These are phyloP conservation scores for Warburgia ugandensis DNA, from an alignment of 164 flowering plant species.

Conservation along the genomic window DNA sequence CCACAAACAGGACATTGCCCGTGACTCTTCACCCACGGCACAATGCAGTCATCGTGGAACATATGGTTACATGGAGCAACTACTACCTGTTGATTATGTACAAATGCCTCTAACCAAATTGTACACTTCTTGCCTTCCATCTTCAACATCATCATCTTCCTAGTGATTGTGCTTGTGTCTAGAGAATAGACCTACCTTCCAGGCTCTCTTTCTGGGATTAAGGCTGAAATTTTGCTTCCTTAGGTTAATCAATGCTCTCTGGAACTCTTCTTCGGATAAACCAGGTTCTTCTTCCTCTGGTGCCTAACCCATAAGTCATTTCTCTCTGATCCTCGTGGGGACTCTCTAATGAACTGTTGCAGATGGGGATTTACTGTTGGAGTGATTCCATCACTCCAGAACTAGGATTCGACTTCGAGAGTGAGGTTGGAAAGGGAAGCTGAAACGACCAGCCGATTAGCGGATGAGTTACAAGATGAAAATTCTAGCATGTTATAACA, in stretches of 20 bases:
- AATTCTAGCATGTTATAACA: too few relatives aligned
- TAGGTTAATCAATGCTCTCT: constrained; percentile 30
- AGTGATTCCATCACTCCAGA: constrained; percentile 2
- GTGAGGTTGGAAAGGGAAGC: constrained; percentile 17
- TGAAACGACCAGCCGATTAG: too few relatives aligned
- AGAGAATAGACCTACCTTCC: constrained; percentile 31
- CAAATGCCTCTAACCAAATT: constrained; percentile 81
- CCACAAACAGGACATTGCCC: constrained; percentile 81
- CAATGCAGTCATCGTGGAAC: constrained; percentile 76
- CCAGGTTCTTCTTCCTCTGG: constrained; percentile 17
- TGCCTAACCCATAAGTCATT: constrained; percentile 5
- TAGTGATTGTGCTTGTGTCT: constrained; percentile 13
- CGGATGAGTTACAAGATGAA: too few relatives aligned
- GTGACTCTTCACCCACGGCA: constrained; percentile 66
- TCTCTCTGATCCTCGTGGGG: constrained; percentile 13
- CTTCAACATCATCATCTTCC: constrained; percentile 32
- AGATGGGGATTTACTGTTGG: constrained; percentile 12
- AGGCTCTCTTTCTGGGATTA: constrained; percentile 17
- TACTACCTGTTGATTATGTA: constrained; percentile 40
- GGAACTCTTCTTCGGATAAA: constrained; percentile 29
- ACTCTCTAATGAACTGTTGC: constrained; percentile 13
- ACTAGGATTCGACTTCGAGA: constrained; percentile 10
- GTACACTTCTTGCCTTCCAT: constrained; percentile 44
- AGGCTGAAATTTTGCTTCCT: constrained; percentile 42
- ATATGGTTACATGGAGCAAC: constrained; percentile 87